Evolutionary conservation across 2,329 filamentous ascomycete genomes (phyloP).

Genomic region (Xylaria digitata): DNA sequence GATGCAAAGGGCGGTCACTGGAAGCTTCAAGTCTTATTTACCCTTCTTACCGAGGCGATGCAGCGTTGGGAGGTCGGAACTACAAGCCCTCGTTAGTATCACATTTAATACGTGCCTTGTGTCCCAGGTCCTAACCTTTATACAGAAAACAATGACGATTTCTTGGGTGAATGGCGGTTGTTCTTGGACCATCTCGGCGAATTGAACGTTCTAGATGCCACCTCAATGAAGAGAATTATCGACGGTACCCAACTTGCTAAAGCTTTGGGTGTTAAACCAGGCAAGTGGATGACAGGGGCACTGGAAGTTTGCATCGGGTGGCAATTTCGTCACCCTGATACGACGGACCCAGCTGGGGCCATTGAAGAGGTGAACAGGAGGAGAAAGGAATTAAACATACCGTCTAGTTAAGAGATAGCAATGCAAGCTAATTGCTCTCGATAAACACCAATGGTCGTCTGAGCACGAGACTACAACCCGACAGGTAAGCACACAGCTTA

Average conservation of each 20-base stretch:
- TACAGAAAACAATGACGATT: conserved; percentile 46
- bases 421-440: background rate
- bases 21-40: conserved; percentile 76
- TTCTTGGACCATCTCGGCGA: conserved; percentile 67
- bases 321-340: conserved; percentile 84
- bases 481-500: conserved; percentile 12
- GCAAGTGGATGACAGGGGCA: conserved; percentile 85
- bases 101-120: background rate
- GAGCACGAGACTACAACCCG: background rate
- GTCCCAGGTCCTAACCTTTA: conserved; percentile 32
- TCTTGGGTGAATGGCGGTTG: conserved; percentile 63
- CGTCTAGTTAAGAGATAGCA: conserved; percentile 25
- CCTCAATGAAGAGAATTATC: conserved; percentile 71
- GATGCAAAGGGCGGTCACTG: conserved; percentile 72
- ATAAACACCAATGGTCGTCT: background rate
- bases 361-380: conserved; percentile 68
- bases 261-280: conserved; percentile 75
- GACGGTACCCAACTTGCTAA: conserved; percentile 80
- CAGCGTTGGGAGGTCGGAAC: conserved; percentile 53
- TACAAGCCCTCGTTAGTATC: conserved; percentile 55
- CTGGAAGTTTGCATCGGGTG: conserved; percentile 85
- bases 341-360: conserved; percentile 67
- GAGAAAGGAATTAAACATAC: conserved; percentile 64
- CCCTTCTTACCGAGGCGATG: conserved; percentile 72
- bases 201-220: conserved; percentile 67